A percentile compares a stretch with the other conserved stretches of the same genome.
Conservation (phyloP, 495 filamentous ascomycete species). For the Tuber borchii region DNA sequence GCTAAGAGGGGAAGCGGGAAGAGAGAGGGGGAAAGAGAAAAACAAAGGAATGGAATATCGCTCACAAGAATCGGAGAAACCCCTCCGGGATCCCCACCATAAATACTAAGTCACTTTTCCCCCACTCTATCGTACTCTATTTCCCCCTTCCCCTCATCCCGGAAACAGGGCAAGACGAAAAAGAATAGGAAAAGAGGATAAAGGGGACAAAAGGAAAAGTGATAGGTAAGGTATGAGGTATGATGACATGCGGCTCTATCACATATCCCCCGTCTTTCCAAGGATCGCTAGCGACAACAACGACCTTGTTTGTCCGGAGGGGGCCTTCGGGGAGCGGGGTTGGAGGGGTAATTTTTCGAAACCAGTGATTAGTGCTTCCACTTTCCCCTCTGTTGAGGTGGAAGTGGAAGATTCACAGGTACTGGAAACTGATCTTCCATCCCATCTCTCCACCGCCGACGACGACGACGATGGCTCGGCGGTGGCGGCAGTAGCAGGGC, state of each 20-base stretch:
- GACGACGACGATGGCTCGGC: background rate
- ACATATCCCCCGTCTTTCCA: background rate
- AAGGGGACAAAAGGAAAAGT: background rate
- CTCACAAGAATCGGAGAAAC: background rate
- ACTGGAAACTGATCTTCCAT: background rate
- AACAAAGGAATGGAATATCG: background rate
- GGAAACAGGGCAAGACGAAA: background rate
- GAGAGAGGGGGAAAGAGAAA: background rate
- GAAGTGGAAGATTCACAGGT: background rate
- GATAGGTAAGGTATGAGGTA: background rate
- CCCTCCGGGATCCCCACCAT: background rate
- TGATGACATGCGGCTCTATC: conserved; percentile 2
- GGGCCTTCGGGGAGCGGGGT: background rate
- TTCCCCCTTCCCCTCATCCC: background rate
- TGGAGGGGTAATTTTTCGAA: conserved; percentile 3
- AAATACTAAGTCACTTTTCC: background rate
- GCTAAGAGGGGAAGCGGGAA: background rate
- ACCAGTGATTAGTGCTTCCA: background rate
- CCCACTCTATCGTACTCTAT: background rate
- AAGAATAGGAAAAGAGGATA: background rate
- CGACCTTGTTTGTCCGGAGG: background rate
- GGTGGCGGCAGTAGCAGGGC: background rate
- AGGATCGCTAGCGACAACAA: background rate
- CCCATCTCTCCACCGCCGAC: background rate
- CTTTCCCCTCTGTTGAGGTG: background rate